A percentile compares a stretch with the other conserved stretches of the same genome.
These are phyloP conservation scores for Smittium culicis DNA, from an alignment of 371 early-diverging fungal genomes.

Conservation along the genomic window DNA sequence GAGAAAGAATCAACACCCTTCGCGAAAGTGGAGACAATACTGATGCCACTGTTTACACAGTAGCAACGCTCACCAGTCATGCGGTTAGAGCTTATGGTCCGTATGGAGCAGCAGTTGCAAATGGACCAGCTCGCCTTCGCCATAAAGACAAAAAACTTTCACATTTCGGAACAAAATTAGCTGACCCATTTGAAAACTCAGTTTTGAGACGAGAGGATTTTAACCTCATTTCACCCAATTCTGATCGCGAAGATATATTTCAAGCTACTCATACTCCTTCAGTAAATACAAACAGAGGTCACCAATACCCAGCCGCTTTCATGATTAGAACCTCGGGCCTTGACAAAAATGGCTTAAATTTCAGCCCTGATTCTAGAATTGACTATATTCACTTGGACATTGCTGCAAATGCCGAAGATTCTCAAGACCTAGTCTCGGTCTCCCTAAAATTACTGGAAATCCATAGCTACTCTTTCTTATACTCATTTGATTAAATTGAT, in stretches of 20 bases:
- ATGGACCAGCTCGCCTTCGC: conserved; percentile 61
- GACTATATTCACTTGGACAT: conserved; percentile 76
- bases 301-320: conserved; percentile 78
- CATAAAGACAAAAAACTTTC: conserved; percentile 45
- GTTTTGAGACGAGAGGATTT: conserved; percentile 72
- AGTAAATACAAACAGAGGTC: conserved; percentile 63
- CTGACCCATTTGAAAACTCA: conserved; percentile 72
- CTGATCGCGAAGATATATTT: conserved; percentile 61
- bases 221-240: conserved; percentile 43
- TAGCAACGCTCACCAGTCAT: conserved; percentile 80
- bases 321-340: conserved; percentile 67
- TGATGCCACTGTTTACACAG: conserved; percentile 56
- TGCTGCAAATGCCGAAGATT: conserved; percentile 65
- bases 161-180: conserved; percentile 52
- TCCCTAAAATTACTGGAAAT: conserved; percentile 57
- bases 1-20: conserved; percentile 50
- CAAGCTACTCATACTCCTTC: conserved; percentile 64
- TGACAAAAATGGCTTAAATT: conserved; percentile 49
- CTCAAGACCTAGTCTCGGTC: conserved; percentile 40
- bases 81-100: conserved; percentile 62
- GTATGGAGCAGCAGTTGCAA: conserved; percentile 64
- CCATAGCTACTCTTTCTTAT: conserved; percentile 62
- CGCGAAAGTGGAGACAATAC: conserved; percentile 31
- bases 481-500: not conserved
- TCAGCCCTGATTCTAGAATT: conserved; percentile 41